Conservation (phyloP, 768 basidiomycete genomes). For the Suillus clintonianus region DNA sequence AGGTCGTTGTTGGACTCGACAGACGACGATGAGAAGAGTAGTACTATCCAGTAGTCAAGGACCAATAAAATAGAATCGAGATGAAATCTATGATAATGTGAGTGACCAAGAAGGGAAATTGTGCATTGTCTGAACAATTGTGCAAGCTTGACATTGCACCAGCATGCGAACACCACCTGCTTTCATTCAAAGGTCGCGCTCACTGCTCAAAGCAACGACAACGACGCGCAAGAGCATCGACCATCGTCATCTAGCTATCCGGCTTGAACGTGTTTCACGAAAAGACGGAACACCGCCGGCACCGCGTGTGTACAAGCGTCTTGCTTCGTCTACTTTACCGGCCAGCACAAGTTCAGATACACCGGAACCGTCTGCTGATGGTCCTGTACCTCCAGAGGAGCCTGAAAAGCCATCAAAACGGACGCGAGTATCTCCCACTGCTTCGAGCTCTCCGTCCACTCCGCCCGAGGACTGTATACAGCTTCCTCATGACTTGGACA, state of each 20-base stretch:
- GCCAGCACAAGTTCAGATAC: neutral
- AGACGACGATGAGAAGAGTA: neutral
- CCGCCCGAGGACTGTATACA: constrained; percentile 36
- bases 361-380: neutral
- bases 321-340: constrained; percentile 5
- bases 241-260: constrained; percentile 17
- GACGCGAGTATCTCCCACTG: neutral
- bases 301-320: constrained; percentile 11
- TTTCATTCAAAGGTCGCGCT: constrained; percentile 36
- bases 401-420: constrained; percentile 7
- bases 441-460: neutral
- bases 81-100: neutral
- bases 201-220: constrained; percentile 26
- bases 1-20: neutral
- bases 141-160: neutral
- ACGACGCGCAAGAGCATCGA: constrained; percentile 25
- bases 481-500: constrained; percentile 56
- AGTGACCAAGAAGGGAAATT: neutral
- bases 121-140: neutral
- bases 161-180: constrained; percentile 41
- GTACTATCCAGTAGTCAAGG: neutral
- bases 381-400: constrained; percentile 1
- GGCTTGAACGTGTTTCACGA: constrained; percentile 20
- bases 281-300: constrained; percentile 20
- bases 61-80: neutral